A percentile compares a stretch with the other conserved stretches of the same genome.
Conservation (phyloP, 805 yeast species). For the Ogataea sp. region DNA sequence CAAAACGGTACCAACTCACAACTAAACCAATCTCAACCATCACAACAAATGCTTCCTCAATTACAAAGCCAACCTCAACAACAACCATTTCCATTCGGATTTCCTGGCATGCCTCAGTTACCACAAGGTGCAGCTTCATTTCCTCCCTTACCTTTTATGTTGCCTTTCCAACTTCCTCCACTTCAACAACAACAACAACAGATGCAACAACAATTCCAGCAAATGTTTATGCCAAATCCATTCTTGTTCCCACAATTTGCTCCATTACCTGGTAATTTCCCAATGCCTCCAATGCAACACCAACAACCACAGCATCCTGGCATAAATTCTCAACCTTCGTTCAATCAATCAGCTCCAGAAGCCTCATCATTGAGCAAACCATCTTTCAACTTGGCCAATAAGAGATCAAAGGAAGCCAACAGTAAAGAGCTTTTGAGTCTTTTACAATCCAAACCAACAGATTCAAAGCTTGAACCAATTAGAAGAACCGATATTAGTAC, state of each 20-base stretch:
- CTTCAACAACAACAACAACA: constrained; percentile 5
- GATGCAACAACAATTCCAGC: constrained; percentile 7
- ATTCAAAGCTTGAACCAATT: background rate
- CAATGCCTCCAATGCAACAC: constrained; percentile 4
- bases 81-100: constrained; percentile 5
- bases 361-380: constrained; percentile 26
- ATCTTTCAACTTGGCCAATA: constrained; percentile 16
- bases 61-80: constrained; percentile 1
- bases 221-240: constrained; percentile 7
- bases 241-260: background rate
- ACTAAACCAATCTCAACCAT: no score
- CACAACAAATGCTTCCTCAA: constrained; percentile 2
- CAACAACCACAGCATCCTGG: background rate
- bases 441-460: constrained; percentile 14
- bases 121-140: constrained; percentile 4
- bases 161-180: constrained; percentile 10
- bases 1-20: no score
- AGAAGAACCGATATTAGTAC: background rate
- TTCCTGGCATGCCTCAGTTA: no score
- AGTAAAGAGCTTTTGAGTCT: constrained; percentile 25
- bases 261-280: constrained; percentile 2
- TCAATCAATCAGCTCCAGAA: constrained; percentile 19
- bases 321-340: no score
- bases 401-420: constrained; percentile 23
- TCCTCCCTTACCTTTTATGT: constrained; percentile 7